Percentiles rank a stretch among this genome's conserved stretches.
phyloP scores from a whole-genome alignment of 1,284 basidiomycete genomes.

The Rhodotorula mucilaginosa region DNA sequence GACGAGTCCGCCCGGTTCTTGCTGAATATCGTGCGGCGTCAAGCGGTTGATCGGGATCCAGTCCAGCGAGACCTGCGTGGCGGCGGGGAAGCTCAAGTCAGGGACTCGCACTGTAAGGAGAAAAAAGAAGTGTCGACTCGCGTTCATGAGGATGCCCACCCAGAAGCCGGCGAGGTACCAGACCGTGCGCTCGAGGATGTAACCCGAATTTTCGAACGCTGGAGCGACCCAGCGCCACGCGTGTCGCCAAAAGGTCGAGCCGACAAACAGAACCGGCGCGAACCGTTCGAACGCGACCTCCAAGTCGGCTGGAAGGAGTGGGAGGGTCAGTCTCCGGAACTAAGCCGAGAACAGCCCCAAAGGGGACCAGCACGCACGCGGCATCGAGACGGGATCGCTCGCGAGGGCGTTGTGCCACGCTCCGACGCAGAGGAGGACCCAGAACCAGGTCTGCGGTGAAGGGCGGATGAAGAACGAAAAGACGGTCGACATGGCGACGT shows the following conservation, averaged over 20 bases:
- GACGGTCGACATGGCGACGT: slow-evolving; percentile 63
- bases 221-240: slow-evolving; percentile 73
- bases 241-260: slow-evolving; percentile 74
- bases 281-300: slow-evolving; percentile 71
- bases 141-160: slow-evolving; percentile 58
- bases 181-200: slow-evolving; percentile 68
- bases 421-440: slow-evolving; percentile 68
- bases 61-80: slow-evolving; percentile 47
- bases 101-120: slow-evolving; percentile 48
- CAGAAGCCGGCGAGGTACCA: slow-evolving; percentile 77
- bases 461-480: slow-evolving; percentile 68
- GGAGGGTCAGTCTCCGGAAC: slow-evolving; percentile 15
- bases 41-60: slow-evolving; percentile 72
- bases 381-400: slow-evolving; percentile 68
- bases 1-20: slow-evolving; percentile 67
- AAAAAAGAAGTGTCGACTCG: slow-evolving; percentile 51
- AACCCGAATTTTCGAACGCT: slow-evolving; percentile 57
- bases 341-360: no score
- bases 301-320: slow-evolving; percentile 53
- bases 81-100: background rate
- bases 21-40: slow-evolving; percentile 64
- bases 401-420: slow-evolving; percentile 83
- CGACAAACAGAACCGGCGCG: slow-evolving; percentile 72
- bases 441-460: slow-evolving; percentile 37
- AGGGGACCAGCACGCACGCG: slow-evolving; percentile 52